Base-by-base conservation (phyloP, 805 yeast genomes). In the Allodekkera sacchari region DNA sequence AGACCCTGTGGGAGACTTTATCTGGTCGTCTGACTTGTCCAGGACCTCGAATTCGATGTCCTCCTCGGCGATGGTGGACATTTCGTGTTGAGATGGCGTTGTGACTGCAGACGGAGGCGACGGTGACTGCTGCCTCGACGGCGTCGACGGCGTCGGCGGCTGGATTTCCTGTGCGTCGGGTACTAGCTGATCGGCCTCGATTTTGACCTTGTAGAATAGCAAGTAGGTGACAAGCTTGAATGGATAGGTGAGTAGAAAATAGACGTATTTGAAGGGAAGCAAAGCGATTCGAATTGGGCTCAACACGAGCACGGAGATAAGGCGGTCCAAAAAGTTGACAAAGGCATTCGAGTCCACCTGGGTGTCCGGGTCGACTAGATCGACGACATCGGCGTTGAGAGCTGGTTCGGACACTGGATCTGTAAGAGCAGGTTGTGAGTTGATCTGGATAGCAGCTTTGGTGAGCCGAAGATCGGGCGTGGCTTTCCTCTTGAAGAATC, bases 71-170 rank as follows among this genome's bases (percentile, higher is more conserved):
- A 52, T 54, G 3, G 59, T 53, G 4, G 59, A 35, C 17, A 52
- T 48, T 5, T 35, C 3, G 88, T 87, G 34, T 64, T 66, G n/a
- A 13, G 30, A 10, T 11, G 17, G 19, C 13, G 12, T 27, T 18
- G 33, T 14, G 8, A 18, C 17, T 15, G 22, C 22, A 27, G 22
- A 8, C 20, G 11, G 26, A 8, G 15, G 13, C 11, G 18, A 5
- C 7, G 12, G 10, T 18, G 29, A 10, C 7, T 17, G 13, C n/a
- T 16, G 21, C 23, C n/a, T n/a, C 23, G 22, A 8, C 20, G 11
- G 26, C 8, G 15, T 13, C 11, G 18, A 5, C 7, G 12, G 10
- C 14, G 29, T 7, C 7, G 29, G 13, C n/a, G 9, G 21, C 19
- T 15, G 20, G 7, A 14, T 7, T 24, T 19, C 7, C 21, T 25